Conservation (phyloP, 805 yeast genomes). For the Candida hungchunana region DNA sequence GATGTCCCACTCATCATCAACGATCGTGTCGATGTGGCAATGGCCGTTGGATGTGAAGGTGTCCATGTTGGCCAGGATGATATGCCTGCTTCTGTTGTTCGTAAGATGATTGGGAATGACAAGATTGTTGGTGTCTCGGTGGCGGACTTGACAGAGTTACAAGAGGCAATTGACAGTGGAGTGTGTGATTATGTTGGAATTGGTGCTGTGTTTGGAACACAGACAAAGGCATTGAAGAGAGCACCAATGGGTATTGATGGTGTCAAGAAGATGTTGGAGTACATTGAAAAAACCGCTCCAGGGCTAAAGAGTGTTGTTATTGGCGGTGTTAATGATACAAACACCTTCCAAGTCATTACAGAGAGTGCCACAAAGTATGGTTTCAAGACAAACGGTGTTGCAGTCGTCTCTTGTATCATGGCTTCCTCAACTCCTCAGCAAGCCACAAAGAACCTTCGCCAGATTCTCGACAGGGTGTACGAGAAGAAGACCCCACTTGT, state of each 20-base stretch:
- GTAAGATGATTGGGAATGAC: constrained; percentile 64
- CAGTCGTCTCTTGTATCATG: constrained; percentile 85
- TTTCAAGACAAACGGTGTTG: constrained; percentile 67
- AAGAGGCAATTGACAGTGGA: constrained; percentile 40
- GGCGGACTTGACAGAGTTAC: constrained; percentile 51
- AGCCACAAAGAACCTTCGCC: constrained; percentile 40
- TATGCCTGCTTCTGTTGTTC: constrained; percentile 51
- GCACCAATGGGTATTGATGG: constrained; percentile 70
- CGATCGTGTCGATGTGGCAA: constrained; percentile 83
- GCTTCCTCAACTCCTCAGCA: constrained; percentile 49
- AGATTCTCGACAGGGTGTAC: constrained; percentile 26
- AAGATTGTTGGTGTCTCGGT: constrained; percentile 82
- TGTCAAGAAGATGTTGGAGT: constrained; percentile 46
- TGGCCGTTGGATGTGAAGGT: constrained; percentile 87
- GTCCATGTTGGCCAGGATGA: constrained; percentile 93
- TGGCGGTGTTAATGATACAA: constrained; percentile 70
- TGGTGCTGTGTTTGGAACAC: constrained; percentile 73
- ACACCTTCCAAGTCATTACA: constrained; percentile 50
- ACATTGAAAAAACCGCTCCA: constrained; percentile 35
- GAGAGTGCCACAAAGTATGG: constrained; percentile 40
- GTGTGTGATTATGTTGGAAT: constrained; percentile 78
- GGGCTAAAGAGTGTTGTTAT: constrained; percentile 64
- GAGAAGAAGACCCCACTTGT: constrained; percentile 50
- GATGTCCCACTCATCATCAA: constrained; percentile 78
- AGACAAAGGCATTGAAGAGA: constrained; percentile 57